Evolutionary conservation across 2,329 filamentous ascomycete genomes (phyloP).

Genomic region (Alternaria rosae): DNA sequence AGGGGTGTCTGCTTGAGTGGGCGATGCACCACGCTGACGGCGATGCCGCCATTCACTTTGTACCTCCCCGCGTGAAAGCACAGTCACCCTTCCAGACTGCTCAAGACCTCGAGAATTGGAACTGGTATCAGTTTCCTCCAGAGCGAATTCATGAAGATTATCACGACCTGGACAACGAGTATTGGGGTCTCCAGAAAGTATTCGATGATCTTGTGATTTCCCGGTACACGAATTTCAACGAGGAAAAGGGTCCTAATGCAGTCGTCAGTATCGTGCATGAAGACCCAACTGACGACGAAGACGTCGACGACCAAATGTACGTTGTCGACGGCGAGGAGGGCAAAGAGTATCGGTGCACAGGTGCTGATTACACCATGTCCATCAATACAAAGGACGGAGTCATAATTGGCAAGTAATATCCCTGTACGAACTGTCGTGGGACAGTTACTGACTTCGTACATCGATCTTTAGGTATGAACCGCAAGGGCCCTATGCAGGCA

Average conservation of each 20-base stretch:
- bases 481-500: conserved; percentile 19
- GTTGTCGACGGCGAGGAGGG: conserved; percentile 5
- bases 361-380: conserved; percentile 21
- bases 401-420: conserved; percentile 24
- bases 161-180: conserved; percentile 16
- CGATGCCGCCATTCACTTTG: conserved; percentile 14
- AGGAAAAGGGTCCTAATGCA: conserved; percentile 22
- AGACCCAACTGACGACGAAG: neutral
- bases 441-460: too few relatives aligned
- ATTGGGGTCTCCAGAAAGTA: conserved; percentile 24
- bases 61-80: conserved; percentile 13
- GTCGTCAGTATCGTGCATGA: conserved; percentile 20
- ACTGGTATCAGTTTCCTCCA: conserved; percentile 15
- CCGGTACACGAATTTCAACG: conserved; percentile 13
- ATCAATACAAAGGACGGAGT: conserved; percentile 25
- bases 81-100: conserved; percentile 9
- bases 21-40: conserved; percentile 19
- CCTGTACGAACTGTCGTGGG: too few relatives aligned
- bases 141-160: conserved; percentile 1
- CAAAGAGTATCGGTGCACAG: conserved; percentile 20
- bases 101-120: conserved; percentile 15
- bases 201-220: conserved; percentile 20
- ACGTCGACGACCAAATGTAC: conserved; percentile 21
- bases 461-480: too few relatives aligned
- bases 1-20: conserved; percentile 22